phyloP scores from a whole-genome alignment of 306 rosid genomes.

The Geum urbanum region DNA sequence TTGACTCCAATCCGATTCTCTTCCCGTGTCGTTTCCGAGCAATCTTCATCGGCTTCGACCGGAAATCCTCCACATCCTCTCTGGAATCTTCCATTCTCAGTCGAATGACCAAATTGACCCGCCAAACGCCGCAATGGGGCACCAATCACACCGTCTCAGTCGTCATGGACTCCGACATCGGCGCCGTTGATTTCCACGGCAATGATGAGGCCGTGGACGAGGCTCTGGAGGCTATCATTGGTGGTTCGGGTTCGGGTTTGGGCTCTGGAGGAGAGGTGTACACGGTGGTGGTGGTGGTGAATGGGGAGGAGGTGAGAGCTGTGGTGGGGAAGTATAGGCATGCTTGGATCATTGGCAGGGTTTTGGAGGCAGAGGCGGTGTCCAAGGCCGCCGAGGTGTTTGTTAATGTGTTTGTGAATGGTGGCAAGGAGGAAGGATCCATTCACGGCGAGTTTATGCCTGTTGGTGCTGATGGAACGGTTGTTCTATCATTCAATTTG shows the following conservation, averaged over 20 bases:
- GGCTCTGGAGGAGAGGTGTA: constrained; percentile 44
- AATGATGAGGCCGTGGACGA: constrained; percentile 59
- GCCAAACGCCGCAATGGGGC: constrained; percentile 44
- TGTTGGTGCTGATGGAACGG: constrained; percentile 86
- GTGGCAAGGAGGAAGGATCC: constrained; percentile 68
- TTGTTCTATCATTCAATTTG: constrained; percentile 89
- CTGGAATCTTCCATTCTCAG: constrained; percentile 35
- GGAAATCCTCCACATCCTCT: constrained; percentile 22
- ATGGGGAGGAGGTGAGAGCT: constrained; percentile 48
- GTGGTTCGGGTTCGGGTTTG: constrained; percentile 25
- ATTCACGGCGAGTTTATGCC: constrained; percentile 93
- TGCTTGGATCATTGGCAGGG: constrained; percentile 65
- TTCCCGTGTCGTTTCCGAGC: constrained; percentile 80
- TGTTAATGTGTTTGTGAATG: constrained; percentile 76
- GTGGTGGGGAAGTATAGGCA: constrained; percentile 82
- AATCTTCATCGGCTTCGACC: constrained; percentile 60
- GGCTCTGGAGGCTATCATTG: constrained; percentile 38
- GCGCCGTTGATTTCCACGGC: constrained; percentile 34
- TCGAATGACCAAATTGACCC: constrained; percentile 41
- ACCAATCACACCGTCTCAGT: constrained; percentile 42
- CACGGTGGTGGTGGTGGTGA: constrained; percentile 68
- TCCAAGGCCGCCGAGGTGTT: constrained; percentile 64
- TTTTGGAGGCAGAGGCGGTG: constrained; percentile 50
- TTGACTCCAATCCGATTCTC: constrained; percentile 46
- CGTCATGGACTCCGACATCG: constrained; percentile 32